Evolutionary conservation across 768 basidiomycete genomes (phyloP), one percentile per base, ranked within the genome.

Genomic region (Agrocybe praecox): DNA sequence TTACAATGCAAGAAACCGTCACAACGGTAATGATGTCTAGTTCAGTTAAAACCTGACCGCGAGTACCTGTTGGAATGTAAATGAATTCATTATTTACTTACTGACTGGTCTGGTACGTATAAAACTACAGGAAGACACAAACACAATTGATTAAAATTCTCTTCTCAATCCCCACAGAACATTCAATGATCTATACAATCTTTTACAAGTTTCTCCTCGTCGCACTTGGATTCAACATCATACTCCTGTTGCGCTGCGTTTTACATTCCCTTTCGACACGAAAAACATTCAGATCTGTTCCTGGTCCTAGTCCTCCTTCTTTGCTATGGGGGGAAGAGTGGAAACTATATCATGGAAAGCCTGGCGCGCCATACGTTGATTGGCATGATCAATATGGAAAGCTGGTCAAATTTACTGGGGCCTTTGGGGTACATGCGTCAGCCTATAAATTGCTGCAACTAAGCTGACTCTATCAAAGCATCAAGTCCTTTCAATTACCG

Each of bases 251-350:
- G 34, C 77, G 70, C 51, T 68, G 72, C 61, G 44, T 74, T 45
- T 29, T 72, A 42, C 74, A 72, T 54, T 66, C 72, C n/a, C 18
- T 80, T 45, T 70, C 67, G 19, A 59, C 65, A 57, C 62, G 72
- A 1, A 53, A 69, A 29, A 52, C 67, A 23, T 71, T 87, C 49
- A 62, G 72, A 55, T 74, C 79, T 58, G 68, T 87, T 32, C 83
- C 83, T 15, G 85, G 86, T 1, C 86, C 86, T 10, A 65, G 62
- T 18, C 29, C 72, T 7, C 74, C 72, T 23, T 86, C 83, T 24
- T 68, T 77, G 54, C 57, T 87, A 2, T 87, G 86, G 86, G 86
- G 86, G 1, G 80, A 86, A 60, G 85, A 86, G 62, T 82, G 82
- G 78, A 59, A 72, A 15, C 78, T 87, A 12, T 86, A 84, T 61